Evolutionary conservation across 345 rosid genomes (phyloP), one percentile per base, ranked within the genome.

Genomic region (Rhodamnia argentea): DNA sequence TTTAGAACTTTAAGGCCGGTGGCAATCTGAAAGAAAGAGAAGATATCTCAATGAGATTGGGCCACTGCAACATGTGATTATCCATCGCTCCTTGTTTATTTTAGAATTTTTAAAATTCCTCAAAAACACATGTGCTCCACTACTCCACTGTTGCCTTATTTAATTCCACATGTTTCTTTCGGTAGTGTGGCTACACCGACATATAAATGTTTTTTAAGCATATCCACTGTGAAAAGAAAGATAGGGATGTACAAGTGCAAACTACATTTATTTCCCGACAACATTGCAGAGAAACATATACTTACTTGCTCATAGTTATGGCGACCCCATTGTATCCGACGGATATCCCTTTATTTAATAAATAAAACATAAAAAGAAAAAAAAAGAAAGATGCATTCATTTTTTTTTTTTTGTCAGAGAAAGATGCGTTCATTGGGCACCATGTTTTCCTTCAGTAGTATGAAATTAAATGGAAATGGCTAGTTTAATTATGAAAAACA

Each of bases 321-420:
- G 5, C 16, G 1, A 13, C 13, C 2, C 0, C 6, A 0, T n/a
- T 1, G 42, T 40, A 40, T 40, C 42, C 5, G 42, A 40, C 42
- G 5, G 42, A 40, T 40, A 40, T 5, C 3, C 42, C 42, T 40
- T 40, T 40, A 40, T 3, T 40, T 40, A 40, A 40, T 40, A 40
- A 40, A 40, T 40, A 40, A 40, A 40, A 40, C n/a, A n/a, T n/a
- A n/a, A n/a, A n/a, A n/a, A n/a, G n/a, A n/a, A n/a, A n/a, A n/a
- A n/a, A n/a, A n/a, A n/a, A n/a, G n/a, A n/a, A n/a, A n/a, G n/a
- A n/a, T n/a, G n/a, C n/a, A n/a, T n/a, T n/a, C n/a, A n/a, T n/a
- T n/a, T n/a, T n/a, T n/a, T n/a, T n/a, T n/a, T n/a, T n/a, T n/a
- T n/a, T n/a, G n/a, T n/a, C n/a, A n/a, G n/a, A n/a, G n/a, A n/a